Evolutionary conservation across 1,284 basidiomycete species (phyloP), one percentile per base, ranked within the genome.

Genomic region (Erythrobasidium hasegawianum): DNA sequence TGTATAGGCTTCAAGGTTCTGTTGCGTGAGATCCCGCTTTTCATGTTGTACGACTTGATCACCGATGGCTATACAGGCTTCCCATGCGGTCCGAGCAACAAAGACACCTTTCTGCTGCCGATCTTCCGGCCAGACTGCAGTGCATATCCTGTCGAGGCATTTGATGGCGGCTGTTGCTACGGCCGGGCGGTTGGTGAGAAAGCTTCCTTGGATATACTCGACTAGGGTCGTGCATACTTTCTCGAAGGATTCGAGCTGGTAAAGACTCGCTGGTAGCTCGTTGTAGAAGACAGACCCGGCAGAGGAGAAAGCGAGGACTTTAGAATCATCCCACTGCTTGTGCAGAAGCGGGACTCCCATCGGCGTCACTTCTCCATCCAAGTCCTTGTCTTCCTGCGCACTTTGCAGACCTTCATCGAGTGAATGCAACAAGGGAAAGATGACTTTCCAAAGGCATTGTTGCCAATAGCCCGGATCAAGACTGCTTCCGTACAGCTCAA

Each of bases 401-500:
- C 8, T 18, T 1, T 14, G 20, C 8, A 60, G 40, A 16, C 58
- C 58, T 38, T 43, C 27, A 24, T 74, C 68, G 53, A 93, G 81
- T 3, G 85, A 80, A 47, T 92, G 88, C 55, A 97, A 78, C 0
- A 98, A 80, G 1, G 94, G 92, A 76, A 96, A 93, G 10, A 90
- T 85, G 57, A 97, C 84, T 72, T 89, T 87, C 87, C 88, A 90
- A 26, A 94, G 81, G 70, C 89, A 90, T 59, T 89, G 83, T 56
- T 88, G 85, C 96, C 95, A 98, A 0, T 88, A 89, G 3, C 84
- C 83, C 22, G 83, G 75, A 70, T 86, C 86, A 53, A 97, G 81
- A 1, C 87, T 88, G 10, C 85, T 84, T 3, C 93, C 94, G 75
- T 97, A 97, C 18, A 97, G 82, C 76, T 95, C 90, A 77, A 97